phyloP scores from a whole-genome alignment of 371 early-diverging fungal genomes.

The Mucor irregularis region DNA sequence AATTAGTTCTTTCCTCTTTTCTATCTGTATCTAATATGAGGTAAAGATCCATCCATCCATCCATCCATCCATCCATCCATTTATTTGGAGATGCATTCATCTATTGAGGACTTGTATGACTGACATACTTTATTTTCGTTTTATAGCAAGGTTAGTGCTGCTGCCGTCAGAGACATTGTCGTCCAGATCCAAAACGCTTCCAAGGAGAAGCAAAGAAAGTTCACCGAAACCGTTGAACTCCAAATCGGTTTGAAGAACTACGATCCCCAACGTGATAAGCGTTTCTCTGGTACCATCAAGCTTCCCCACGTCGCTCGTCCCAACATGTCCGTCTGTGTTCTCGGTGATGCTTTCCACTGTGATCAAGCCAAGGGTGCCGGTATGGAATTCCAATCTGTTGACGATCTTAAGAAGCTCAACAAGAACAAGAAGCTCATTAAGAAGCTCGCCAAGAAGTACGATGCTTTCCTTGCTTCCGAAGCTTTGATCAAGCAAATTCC shows the following conservation, averaged over 20 bases:
- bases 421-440: conserved; percentile 99
- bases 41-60: conserved; percentile 20
- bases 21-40: conserved; percentile 18
- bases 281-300: conserved; percentile 36
- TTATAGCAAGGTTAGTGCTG: conserved; percentile 80
- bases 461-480: conserved; percentile 98
- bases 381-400: conserved; percentile 94
- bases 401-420: conserved; percentile 98
- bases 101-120: not conserved
- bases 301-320: conserved; percentile 79
- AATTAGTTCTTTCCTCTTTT: conserved; percentile 5
- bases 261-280: conserved; percentile 72
- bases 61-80: conserved; percentile 23
- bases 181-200: conserved; percentile 67
- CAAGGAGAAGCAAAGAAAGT: conserved; percentile 89
- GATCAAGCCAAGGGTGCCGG: conserved; percentile 92
- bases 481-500: conserved; percentile 98
- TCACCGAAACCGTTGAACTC: conserved; percentile 95
- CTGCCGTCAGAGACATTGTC: conserved; percentile 85
- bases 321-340: conserved; percentile 90
- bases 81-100: not conserved
- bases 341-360: conserved; percentile 97
- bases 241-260: conserved; percentile 99
- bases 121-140: not conserved
- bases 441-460: conserved; percentile 93